Evolutionary conservation across 2,329 filamentous ascomycete species (phyloP), one percentile per base, ranked within the genome.

Genomic region (Xylaria sp.): DNA sequence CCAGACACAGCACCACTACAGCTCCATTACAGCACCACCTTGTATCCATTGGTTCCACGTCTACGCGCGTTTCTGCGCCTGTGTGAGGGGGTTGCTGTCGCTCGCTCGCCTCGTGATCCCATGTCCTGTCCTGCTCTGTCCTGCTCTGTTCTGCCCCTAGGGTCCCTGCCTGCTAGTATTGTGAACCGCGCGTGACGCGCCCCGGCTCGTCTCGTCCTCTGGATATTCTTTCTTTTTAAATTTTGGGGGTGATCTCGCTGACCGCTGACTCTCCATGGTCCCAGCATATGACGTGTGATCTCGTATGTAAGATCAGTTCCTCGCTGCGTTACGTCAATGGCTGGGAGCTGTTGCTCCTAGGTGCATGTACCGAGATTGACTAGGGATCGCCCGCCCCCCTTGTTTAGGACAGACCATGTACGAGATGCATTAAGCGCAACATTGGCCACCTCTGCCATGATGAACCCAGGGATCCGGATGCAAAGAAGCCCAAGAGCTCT

Each of bases 371-470:
- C 74, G 74, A 75, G 73, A 78, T 74, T 79, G 72, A 75, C 78
- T 75, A 76, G 79, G 75, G 73, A 79, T 77, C 76, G 73, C 73
- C 75, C 76, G 73, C 73, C 75, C 69, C 72, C 63, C 70, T 77
- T 77, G 74, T 76, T 78, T 81, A 97, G 93, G 93, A 97, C 85
- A 91, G 96, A 80, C 96, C 96, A 78, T 99, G 96, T 87, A 95
- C 93, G 77, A 90, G 96, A 83, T 99, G 96, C 85, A 93, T 98
- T 83, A 99, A 98, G 84, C 91, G 96, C 78, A 97, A 97, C 83
- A 99, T 99, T 81, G 96, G 95, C 77, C 96, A 99, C 82, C 87
- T 99, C 74, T 99, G 96, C 82, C 96, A 98, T 84, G 96, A 99
- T 82, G 96, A 98, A 82, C 95, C 94, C 74, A 91, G 95, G 81